Conservation (phyloP, 1,284 basidiomycete genomes). For the Porodaedalea pini region DNA sequence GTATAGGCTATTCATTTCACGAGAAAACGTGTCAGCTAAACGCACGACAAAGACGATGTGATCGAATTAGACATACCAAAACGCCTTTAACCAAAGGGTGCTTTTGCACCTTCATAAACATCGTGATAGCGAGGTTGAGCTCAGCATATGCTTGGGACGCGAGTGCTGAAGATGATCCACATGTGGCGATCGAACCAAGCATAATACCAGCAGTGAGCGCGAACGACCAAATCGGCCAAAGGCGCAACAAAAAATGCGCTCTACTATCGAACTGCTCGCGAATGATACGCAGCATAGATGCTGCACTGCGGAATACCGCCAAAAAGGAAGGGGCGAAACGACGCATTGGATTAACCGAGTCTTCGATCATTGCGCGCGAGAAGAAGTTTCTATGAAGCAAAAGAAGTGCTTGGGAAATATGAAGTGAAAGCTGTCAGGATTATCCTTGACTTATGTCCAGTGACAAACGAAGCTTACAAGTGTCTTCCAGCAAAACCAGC, state of each 20-base stretch:
- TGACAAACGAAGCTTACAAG: not conserved
- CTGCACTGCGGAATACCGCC: slow-evolving; percentile 21
- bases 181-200: slow-evolving; percentile 22
- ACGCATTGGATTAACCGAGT: slow-evolving; percentile 21
- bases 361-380: slow-evolving; percentile 19
- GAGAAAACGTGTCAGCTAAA: not conserved
- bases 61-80: slow-evolving; percentile 4
- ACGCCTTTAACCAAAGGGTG: slow-evolving; percentile 10
- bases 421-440: not conserved
- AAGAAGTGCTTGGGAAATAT: slow-evolving; percentile 8
- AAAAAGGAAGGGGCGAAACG: slow-evolving; percentile 23
- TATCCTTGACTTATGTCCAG: not conserved
- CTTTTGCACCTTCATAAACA: slow-evolving; percentile 21
- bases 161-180: slow-evolving; percentile 14
- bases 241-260: slow-evolving; percentile 3
- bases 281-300: slow-evolving; percentile 9
- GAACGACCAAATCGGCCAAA: slow-evolving; percentile 18
- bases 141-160: slow-evolving; percentile 22
- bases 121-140: slow-evolving; percentile 21
- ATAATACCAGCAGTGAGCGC: slow-evolving; percentile 15
- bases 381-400: slow-evolving; percentile 22
- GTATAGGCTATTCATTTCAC: slow-evolving; percentile 1
- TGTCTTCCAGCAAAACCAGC: not conserved
- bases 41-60: not conserved
- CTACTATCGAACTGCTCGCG: not conserved